Evolutionary conservation across 805 yeast genomes (phyloP).

Genomic region (Ogataea chonburiensis): DNA sequence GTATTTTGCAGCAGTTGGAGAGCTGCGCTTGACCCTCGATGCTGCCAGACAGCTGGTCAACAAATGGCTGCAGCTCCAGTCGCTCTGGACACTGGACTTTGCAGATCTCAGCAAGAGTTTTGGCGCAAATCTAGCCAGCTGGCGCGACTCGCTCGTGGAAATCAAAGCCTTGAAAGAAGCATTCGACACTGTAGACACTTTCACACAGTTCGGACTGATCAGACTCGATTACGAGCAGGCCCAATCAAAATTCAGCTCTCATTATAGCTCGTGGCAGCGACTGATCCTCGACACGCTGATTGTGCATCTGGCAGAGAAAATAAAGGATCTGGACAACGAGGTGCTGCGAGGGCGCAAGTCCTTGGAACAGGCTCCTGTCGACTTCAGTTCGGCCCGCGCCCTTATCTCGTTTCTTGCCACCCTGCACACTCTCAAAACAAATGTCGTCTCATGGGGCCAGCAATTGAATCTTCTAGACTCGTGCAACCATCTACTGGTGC

Average conservation of each 20-base stretch:
- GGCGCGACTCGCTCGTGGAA: constrained; percentile 50
- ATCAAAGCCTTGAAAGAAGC: constrained; percentile 42
- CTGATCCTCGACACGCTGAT: constrained; percentile 43
- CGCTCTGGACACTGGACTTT: constrained; percentile 56
- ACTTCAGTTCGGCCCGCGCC: constrained; percentile 39
- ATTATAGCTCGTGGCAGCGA: constrained; percentile 60
- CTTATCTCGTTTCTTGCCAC: constrained; percentile 39
- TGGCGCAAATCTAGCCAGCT: constrained; percentile 37
- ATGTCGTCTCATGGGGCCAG: constrained; percentile 24
- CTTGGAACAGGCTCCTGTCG: constrained; percentile 37
- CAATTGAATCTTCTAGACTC: constrained; percentile 24
- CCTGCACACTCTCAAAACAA: constrained; percentile 35
- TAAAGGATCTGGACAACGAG: constrained; percentile 32
- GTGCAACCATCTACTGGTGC: constrained; percentile 33
- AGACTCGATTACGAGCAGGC: constrained; percentile 50
- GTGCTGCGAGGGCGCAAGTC: constrained; percentile 35
- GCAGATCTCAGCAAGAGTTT: constrained; percentile 39
- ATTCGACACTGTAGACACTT: constrained; percentile 51
- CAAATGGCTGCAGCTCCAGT: constrained; percentile 56
- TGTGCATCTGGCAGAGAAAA: constrained; percentile 33
- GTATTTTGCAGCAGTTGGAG: constrained; percentile 23
- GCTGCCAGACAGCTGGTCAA: constrained; percentile 39
- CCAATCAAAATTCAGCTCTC: constrained; percentile 45
- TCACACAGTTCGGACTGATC: constrained; percentile 40
- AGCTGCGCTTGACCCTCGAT: constrained; percentile 35